These are phyloP conservation scores for Calonectria crousiana DNA, from an alignment of 2,329 filamentous ascomycete species.

Conservation along the genomic window DNA sequence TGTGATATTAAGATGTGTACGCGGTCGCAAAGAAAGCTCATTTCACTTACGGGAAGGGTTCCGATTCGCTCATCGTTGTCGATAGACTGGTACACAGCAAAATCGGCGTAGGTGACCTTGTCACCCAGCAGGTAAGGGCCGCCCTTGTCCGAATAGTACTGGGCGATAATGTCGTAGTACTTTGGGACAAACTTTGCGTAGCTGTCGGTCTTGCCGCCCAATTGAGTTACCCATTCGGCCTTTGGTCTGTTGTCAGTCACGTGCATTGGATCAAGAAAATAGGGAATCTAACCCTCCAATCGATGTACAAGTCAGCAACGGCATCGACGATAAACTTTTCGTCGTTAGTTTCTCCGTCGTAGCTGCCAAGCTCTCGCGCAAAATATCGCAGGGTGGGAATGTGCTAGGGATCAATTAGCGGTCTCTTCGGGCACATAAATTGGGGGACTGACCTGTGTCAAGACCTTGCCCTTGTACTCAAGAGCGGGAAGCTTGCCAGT, in stretches of 20 bases:
- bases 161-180: slow-evolving; percentile 47
- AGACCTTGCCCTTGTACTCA: slow-evolving; percentile 49
- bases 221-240: slow-evolving; percentile 43
- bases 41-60: slow-evolving; percentile 49
- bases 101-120: slow-evolving; percentile 52
- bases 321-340: slow-evolving; percentile 54
- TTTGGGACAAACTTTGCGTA: slow-evolving; percentile 47
- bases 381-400: slow-evolving; percentile 51
- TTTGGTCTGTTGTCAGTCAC: not conserved
- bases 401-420: not conserved
- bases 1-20: not conserved
- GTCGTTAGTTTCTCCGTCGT: slow-evolving; percentile 51
- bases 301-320: slow-evolving; percentile 53
- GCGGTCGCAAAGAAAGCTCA: not conserved
- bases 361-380: slow-evolving; percentile 48
- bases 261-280: fast-evolving
- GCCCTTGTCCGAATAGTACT: slow-evolving; percentile 45
- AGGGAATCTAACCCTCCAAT: slow-evolving; percentile 51
- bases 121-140: slow-evolving; percentile 54
- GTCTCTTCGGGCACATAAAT: not conserved
- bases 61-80: slow-evolving; percentile 51
- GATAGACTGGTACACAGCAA: slow-evolving; percentile 53
- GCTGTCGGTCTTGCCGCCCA: slow-evolving; percentile 41
- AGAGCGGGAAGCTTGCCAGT: slow-evolving; percentile 51
- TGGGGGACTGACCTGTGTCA: slow-evolving; percentile 34